Percentiles rank a stretch among this genome's conserved stretches.
phyloP scores from a whole-genome alignment of 495 filamentous ascomycete genomes.

The Bathelium albidoporum region DNA sequence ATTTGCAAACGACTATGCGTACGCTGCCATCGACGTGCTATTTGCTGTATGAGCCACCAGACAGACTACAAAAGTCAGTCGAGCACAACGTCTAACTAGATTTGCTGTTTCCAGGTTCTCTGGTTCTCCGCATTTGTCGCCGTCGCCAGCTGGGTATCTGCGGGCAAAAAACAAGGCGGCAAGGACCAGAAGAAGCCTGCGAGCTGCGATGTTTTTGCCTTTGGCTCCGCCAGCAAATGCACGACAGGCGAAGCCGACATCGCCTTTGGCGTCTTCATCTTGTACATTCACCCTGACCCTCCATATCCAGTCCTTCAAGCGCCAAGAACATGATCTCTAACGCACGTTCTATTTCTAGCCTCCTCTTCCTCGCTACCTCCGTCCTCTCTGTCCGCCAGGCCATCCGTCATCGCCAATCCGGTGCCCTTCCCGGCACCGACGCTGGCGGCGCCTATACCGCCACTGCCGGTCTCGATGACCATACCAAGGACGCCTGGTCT shows the following conservation, averaged over 20 bases:
- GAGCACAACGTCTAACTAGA: neutral
- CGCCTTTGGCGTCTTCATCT: slow-evolving; percentile 71
- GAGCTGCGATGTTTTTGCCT: slow-evolving; percentile 44
- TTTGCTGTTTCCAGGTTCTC: slow-evolving; percentile 38
- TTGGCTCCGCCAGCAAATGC: slow-evolving; percentile 49
- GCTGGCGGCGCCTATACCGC: slow-evolving; percentile 14
- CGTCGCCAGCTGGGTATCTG: slow-evolving; percentile 57
- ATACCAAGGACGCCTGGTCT: slow-evolving; percentile 25
- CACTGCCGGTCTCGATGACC: slow-evolving; percentile 4
- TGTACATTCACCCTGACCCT: slow-evolving; percentile 43
- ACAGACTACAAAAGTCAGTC: neutral
- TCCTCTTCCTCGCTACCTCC: slow-evolving; percentile 63
- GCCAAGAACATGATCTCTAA: neutral
- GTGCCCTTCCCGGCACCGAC: slow-evolving; percentile 56
- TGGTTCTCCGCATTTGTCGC: slow-evolving; percentile 80
- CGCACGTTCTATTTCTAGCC: slow-evolving; percentile 34
- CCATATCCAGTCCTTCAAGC: slow-evolving; percentile 7
- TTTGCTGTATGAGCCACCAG: slow-evolving; percentile 37
- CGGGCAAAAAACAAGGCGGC: slow-evolving; percentile 26
- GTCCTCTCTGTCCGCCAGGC: slow-evolving; percentile 68
- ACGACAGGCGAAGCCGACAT: slow-evolving; percentile 64
- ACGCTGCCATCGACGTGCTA: slow-evolving; percentile 61
- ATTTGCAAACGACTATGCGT: slow-evolving; percentile 73
- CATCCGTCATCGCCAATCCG: slow-evolving; percentile 67
- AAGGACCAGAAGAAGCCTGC: slow-evolving; percentile 29